Evolutionary conservation across 2,329 filamentous ascomycete genomes (phyloP), one percentile per base, ranked within the genome.

Genomic region (Alternaria sp.): DNA sequence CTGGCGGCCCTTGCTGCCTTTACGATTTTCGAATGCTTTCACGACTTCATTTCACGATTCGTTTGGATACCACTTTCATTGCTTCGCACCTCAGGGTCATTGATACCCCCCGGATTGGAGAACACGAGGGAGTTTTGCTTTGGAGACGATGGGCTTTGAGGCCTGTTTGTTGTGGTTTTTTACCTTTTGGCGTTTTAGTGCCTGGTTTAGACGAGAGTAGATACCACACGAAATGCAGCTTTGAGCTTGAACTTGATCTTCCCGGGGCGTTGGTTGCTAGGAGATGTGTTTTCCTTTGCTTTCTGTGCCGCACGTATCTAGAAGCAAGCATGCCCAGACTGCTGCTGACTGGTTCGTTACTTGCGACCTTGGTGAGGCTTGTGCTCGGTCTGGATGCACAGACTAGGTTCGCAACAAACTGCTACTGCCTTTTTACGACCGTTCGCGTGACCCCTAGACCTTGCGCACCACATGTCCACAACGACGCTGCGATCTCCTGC

Each of bases 61-160:
- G 32, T 44, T 58, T 47, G 52, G 64, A 68, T 68, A 68, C 65
- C 65, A 64, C 61, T 64, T 64, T 68, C 42, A 52, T 49, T 64
- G 55, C 43, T 65, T 59, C 20, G 58, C 63, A 49, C 41, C 54
- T 16, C 42, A 55, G 60, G 62, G 61, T 61, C 26, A 44, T 46
- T 59, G 51, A 67, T 66, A 66, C 63, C 65, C 63, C 63, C 54
- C 38, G 63, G 53, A 46, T 63, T 56, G 57, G 43, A 56, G 51
- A 52, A 52, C 30, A 47, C 24, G 34, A 28, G 7, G 58, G 49
- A 53, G 54, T 61, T 61, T 57, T 41, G 32, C 11, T 39, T 48
- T 43, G 30, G 36, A 38, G 34, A 52, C 30, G 9, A 30, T 56
- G 12, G 26, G 46, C 20, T 14, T 48, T 42, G 46, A 24, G 7